Evolutionary conservation across 1,139 yeast genomes (phyloP), one percentile per base, ranked within the genome.

Genomic region (Blastobotrys persicus): DNA sequence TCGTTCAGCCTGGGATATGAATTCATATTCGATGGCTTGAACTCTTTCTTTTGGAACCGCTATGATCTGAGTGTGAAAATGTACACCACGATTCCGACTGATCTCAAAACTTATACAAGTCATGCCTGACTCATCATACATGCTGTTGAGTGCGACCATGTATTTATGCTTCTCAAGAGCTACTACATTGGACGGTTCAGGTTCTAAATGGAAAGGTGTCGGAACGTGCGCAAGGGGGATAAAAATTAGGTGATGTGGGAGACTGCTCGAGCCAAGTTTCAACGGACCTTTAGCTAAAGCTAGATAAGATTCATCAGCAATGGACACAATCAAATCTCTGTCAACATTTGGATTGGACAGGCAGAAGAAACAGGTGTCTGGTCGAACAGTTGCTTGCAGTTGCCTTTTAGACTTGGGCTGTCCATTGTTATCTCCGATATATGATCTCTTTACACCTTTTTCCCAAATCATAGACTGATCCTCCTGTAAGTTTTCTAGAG

Each of bases 251-350:
- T 91, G 97, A 0, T 95, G 96, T 0, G 95, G 79, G 61, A 87
- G 82, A 7, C 17, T 32, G 57, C 18, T 59, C 57, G 48, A 66
- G 63, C 51, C 64, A 65, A 76, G 68, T 0, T 88, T 78, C 26
- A 91, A 67, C 0, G 97, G 97, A 0, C 98, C 98, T 61, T 87
- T 88, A 0, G 96, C 95, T 13, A 84, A 74, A 0, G 97, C 85
- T 53, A 89, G 50, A 62, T 88, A 91, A 1, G 81, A 69, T 38
- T 74, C 71, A 7, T 76, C 75, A 0, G 88, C 92, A 49, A 91
- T 83, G 0, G 94, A 79, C 0, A 88, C 77, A 28, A 91, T 79
- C 84, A 91, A 80, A 64, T 88, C 95, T 2, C 86, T 75, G 58
- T 85, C 94, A 3, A 87, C 77, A 16, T 81, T 77, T 0, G 95